Base-by-base conservation (phyloP, 2,329 filamentous ascomycete genomes). In the Bipolaris bicolor region DNA sequence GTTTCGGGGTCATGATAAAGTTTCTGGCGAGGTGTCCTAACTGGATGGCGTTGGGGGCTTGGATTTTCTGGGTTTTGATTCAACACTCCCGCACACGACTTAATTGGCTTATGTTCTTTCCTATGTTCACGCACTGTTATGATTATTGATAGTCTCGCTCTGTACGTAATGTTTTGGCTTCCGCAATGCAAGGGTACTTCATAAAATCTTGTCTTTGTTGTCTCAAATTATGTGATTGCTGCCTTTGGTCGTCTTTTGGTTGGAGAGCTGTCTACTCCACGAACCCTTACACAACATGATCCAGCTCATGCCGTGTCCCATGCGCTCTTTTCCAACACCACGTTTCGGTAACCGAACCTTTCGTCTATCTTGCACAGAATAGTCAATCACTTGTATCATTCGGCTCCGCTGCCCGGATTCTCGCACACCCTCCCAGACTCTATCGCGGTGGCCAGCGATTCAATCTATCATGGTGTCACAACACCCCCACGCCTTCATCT, bases 121-220 rank as follows among this genome's bases (percentile, higher is more conserved):
- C 36, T 34, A 47, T 52, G 48, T 56, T 47, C 16, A 56, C 48
- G 53, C 29, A 57, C 22, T 45, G 48, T 62, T 48, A 55, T 33
- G 39, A 52, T 46, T 41, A 52, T 46, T 41, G 10, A 31, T 31
- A 39, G 31, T 49, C 48, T 49, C 13, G 52, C 18, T 41, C 29
- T 57, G 55, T 61, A 55, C 36, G 52, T 52, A 59, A 46, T 53
- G 55, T 49, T 52, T 54, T 55, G 52, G 41, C 48, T 60, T 58
- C 55, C 47, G 11, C 31, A 66, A 63, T 65, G 52, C 50, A 61
- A 64, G 49, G 58, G 55, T 65, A 57, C 41, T 65, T 64, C 55
- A 62, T 26, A 51, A 57, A 13, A 18, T 11, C 18, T 34, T 3
- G 13, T 41, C 13, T 18, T 39, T 10, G 10, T 33, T 16, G 22